These are phyloP conservation scores for Ceratorhiza oryzae-sativae DNA, from an alignment of 1,284 basidiomycete genomes.

Conservation along the genomic window DNA sequence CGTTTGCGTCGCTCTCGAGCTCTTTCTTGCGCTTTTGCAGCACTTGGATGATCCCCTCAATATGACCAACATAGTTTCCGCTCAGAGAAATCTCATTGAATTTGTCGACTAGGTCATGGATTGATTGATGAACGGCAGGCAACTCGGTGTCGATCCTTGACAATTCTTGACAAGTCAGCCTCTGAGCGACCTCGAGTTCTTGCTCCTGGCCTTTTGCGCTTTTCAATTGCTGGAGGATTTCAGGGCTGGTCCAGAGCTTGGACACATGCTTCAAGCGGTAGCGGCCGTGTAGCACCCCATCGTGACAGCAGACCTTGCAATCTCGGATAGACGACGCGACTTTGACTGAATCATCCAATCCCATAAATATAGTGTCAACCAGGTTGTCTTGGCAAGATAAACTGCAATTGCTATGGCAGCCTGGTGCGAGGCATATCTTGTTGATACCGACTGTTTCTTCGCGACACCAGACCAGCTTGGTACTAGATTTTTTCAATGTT, in stretches of 20 bases:
- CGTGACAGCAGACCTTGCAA: not conserved
- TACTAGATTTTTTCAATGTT: not conserved
- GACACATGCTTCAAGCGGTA: not conserved
- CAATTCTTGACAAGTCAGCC: not conserved
- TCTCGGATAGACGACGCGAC: not conserved
- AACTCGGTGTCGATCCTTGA: not conserved
- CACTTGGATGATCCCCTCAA: not conserved
- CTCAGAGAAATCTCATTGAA: slow-evolving; percentile 4
- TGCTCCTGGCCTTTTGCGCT: not conserved
- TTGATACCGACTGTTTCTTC: not conserved
- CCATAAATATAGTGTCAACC: not conserved
- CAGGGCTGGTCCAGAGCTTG: not conserved
- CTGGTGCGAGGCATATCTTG: not conserved
- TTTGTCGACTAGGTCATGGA: not conserved
- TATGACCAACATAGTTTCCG: slow-evolving; percentile 2
- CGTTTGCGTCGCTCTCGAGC: not conserved
- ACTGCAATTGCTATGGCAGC: not conserved
- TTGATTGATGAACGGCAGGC: not conserved
- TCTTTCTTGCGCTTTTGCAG: not conserved
- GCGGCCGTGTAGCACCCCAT: not conserved
- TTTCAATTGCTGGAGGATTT: not conserved
- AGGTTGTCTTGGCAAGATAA: not conserved
- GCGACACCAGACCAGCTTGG: not conserved
- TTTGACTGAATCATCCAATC: not conserved
- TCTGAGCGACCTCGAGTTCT: not conserved